Conservation (phyloP, 108 stramenopile species). For the Skeletonema menzelii region DNA sequence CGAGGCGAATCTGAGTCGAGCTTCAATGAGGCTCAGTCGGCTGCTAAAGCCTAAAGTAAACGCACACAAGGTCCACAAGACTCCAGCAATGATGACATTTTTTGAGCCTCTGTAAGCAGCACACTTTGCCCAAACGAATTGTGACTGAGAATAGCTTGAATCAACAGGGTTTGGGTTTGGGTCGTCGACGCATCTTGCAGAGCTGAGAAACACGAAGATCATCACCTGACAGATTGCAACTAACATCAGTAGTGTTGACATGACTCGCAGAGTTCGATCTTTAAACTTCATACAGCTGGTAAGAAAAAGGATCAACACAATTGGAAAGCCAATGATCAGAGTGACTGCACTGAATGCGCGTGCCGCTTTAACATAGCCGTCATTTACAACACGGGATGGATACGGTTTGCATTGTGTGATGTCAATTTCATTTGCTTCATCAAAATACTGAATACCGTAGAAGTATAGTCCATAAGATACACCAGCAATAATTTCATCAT, state of each 20-base stretch:
- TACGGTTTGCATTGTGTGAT: conserved; percentile 1
- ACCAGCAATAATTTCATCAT: neutral
- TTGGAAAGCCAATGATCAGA: conserved; percentile 1
- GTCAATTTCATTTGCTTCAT: neutral
- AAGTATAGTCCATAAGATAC: conserved; percentile 12
- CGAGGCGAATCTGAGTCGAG: neutral
- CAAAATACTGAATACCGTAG: neutral
- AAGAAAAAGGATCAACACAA: neutral
- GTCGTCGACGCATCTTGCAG: neutral
- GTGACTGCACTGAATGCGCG: neutral
- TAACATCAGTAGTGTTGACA: neutral
- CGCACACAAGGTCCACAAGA: neutral
- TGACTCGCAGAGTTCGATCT: neutral
- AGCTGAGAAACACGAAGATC: neutral
- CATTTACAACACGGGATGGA: neutral
- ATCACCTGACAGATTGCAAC: neutral
- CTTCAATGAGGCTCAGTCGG: neutral
- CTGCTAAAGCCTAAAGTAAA: neutral
- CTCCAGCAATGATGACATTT: neutral
- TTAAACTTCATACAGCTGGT: conserved; percentile 2
- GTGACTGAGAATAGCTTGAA: neutral
- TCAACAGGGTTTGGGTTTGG: neutral
- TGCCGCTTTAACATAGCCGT: neutral
- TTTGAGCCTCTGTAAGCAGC: neutral
- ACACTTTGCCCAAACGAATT: neutral